A percentile compares a stretch with the other conserved stretches of the same genome.
phyloP scores from a whole-genome alignment of 179 eudicot genomes.

The Patellifolia procumbens region DNA sequence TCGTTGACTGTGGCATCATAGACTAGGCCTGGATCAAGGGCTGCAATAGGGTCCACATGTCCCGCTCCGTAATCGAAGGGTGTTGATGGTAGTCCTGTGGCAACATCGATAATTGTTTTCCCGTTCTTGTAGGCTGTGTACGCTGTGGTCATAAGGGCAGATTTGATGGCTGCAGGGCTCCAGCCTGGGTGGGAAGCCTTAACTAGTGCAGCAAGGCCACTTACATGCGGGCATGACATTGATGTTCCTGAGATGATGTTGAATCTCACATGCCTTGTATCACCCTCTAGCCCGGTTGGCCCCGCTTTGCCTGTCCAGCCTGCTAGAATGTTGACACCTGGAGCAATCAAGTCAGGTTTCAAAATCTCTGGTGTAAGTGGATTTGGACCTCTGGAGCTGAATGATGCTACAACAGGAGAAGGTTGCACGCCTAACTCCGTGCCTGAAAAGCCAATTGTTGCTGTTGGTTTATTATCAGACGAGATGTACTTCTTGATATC shows the following conservation, averaged over 20 bases:
- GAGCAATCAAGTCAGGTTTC: constrained; percentile 83
- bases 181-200: constrained; percentile 72
- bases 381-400: constrained; percentile 88
- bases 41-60: constrained; percentile 66
- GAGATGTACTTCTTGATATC: constrained; percentile 58
- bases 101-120: constrained; percentile 48
- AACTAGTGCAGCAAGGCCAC: constrained; percentile 78
- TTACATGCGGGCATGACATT: constrained; percentile 89
- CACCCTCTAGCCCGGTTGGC: constrained; percentile 52
- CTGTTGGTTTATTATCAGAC: constrained; percentile 45
- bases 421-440: constrained; percentile 70
- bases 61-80: constrained; percentile 82
- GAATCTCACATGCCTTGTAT: constrained; percentile 61
- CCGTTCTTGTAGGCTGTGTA: constrained; percentile 61
- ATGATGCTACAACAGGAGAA: constrained; percentile 78
- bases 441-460: constrained; percentile 48
- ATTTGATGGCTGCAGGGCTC: constrained; percentile 81
- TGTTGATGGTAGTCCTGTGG: constrained; percentile 63
- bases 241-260: constrained; percentile 90
- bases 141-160: constrained; percentile 89
- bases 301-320: constrained; percentile 75
- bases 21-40: constrained; percentile 83
- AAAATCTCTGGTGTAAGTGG: constrained; percentile 69
- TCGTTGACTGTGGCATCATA: constrained; percentile 58
- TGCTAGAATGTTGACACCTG: constrained; percentile 87